Conservation (phyloP, 306 rosid genomes). For the Corylus americana region DNA sequence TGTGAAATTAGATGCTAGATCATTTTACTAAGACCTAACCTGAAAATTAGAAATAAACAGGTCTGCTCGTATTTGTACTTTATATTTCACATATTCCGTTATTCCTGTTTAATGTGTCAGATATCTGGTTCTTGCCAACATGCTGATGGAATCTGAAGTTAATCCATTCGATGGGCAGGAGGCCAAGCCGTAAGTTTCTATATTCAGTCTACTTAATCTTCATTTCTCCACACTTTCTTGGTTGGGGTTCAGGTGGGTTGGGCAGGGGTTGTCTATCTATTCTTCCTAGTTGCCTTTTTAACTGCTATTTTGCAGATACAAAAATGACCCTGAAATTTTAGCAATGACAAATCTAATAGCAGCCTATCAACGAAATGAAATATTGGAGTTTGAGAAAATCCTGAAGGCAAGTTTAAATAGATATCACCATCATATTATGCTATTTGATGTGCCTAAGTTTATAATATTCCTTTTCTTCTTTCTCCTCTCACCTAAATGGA, state of each 20-base stretch:
- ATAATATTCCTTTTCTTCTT: slow-evolving; percentile 6
- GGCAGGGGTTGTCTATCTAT: background rate
- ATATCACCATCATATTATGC: slow-evolving; percentile 18
- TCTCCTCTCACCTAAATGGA: slow-evolving; percentile 23
- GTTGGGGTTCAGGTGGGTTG: background rate
- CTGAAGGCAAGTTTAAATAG: slow-evolving; percentile 57
- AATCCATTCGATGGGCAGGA: slow-evolving; percentile 70
- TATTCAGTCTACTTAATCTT: slow-evolving; percentile 17
- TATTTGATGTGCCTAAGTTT: slow-evolving; percentile 6
- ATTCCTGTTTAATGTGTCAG: slow-evolving; percentile 41
- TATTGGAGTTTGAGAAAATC: slow-evolving; percentile 94
- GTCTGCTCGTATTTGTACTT: slow-evolving; percentile 10
- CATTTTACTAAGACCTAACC: background rate
- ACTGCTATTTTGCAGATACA: slow-evolving; percentile 59
- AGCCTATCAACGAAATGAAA: slow-evolving; percentile 95
- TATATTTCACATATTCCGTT: background rate
- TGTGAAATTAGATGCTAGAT: background rate
- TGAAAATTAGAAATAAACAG: slow-evolving; percentile 8
- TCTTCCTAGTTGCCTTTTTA: slow-evolving; percentile 2
- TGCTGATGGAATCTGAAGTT: slow-evolving; percentile 70
- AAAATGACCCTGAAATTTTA: slow-evolving; percentile 97
- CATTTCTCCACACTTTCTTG: slow-evolving; percentile 17
- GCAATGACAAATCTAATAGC: slow-evolving; percentile 99
- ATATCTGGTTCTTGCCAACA: slow-evolving; percentile 87
- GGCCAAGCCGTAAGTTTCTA: slow-evolving; percentile 59